Evolutionary conservation across 192 early-diverging fungal species (phyloP).

Genomic region (Coemansia sp.): DNA sequence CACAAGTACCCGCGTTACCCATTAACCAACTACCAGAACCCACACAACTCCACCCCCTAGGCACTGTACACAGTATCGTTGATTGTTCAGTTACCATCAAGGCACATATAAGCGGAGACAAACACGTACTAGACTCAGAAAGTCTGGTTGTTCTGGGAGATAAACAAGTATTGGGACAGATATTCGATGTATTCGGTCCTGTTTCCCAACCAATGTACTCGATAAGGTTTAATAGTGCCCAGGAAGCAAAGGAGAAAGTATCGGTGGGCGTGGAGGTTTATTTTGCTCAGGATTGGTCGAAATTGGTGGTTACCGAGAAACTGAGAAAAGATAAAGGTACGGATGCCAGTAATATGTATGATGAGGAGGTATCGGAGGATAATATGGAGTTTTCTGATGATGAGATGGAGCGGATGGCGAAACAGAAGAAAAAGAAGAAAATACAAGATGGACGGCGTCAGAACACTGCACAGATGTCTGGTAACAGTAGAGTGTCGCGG

Average conservation of each 20-base stretch:
- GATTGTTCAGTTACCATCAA: constrained; percentile 73
- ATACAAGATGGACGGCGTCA: too few relatives aligned
- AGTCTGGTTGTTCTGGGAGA: constrained; percentile 69
- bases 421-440: constrained; percentile 16
- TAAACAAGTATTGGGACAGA: constrained; percentile 60
- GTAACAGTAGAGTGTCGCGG: too few relatives aligned
- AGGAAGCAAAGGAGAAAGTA: constrained; percentile 48
- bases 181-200: constrained; percentile 94
- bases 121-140: constrained; percentile 71
- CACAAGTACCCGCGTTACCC: constrained; percentile 48
- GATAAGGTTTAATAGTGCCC: constrained; percentile 68
- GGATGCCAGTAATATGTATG: constrained; percentile 90
- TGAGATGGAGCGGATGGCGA: constrained; percentile 74
- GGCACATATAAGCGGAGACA: constrained; percentile 44
- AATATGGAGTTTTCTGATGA: constrained; percentile 96
- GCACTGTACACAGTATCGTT: constrained; percentile 70
- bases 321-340: constrained; percentile 72
- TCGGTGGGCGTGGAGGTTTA: constrained; percentile 61
- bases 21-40: constrained; percentile 59
- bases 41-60: constrained; percentile 60
- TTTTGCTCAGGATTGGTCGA: constrained; percentile 62
- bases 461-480: too few relatives aligned
- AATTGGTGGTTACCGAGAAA: constrained; percentile 65
- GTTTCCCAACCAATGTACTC: constrained; percentile 80
- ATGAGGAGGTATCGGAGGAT: constrained; percentile 86